phyloP scores from a whole-genome alignment of 352 stramenopile genomes.

The Pythium periplocum region DNA sequence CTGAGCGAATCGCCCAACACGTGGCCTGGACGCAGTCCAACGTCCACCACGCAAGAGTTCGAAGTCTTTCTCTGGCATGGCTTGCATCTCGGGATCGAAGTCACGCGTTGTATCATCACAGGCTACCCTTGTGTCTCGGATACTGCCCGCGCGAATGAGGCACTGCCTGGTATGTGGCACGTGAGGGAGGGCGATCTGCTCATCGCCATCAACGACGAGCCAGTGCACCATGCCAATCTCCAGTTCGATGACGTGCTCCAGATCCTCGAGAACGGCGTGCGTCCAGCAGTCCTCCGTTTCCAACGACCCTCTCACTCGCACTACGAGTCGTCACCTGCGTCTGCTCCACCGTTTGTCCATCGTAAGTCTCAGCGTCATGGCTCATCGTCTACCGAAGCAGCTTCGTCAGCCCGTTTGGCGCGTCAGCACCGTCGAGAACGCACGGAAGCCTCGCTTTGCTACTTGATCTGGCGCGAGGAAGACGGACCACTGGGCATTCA shows the following conservation, averaged over 20 bases:
- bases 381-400: no score
- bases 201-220: conserved; percentile 52
- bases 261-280: conserved; percentile 53
- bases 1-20: no score
- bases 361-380: no score
- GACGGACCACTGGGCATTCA: conserved; percentile 45
- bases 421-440: conserved; percentile 8
- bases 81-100: conserved; percentile 32
- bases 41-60: conserved; percentile 18
- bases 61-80: conserved; percentile 62
- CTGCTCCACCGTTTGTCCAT: neutral
- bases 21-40: no score
- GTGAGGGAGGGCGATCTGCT: conserved; percentile 53
- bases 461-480: conserved; percentile 65
- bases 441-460: conserved; percentile 40
- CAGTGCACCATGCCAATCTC: conserved; percentile 24
- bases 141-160: conserved; percentile 36
- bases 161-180: conserved; percentile 63
- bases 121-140: conserved; percentile 41
- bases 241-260: conserved; percentile 38
- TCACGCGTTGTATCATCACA: conserved; percentile 31
- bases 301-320: conserved; percentile 21
- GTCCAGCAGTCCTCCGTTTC: conserved; percentile 56
- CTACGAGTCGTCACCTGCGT: neutral
- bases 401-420: no score